Base-by-base conservation (phyloP, 2,329 filamentous ascomycete genomes). In the Aspergillus clavatus region DNA sequence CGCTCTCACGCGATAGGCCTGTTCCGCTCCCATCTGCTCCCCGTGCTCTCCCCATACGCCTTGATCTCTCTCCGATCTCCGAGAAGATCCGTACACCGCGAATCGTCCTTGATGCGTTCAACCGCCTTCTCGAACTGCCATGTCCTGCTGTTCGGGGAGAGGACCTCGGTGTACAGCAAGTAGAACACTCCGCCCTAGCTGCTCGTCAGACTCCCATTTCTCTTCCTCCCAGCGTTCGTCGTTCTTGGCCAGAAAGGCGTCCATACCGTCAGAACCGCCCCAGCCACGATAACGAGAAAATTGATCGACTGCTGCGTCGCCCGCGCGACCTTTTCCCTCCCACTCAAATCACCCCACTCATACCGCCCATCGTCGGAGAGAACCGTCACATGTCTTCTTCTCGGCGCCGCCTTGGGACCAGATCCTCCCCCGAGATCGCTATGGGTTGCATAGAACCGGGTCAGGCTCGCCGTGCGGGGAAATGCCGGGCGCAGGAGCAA, bases 291-390 rank as follows among this genome's bases (percentile, higher is more conserved):
- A 51, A 96, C 69, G 54, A 84, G 77, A 54, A 95, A 82, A 68
- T 97, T 96, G 73, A 95, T 85, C 12, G 84, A 86, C 68, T 96
- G 91, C 68, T 96, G 90, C 0, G 88, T 91, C 7, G 89, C 87
- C 29, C 91, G 80, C 19, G 85, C 86, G 2, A 83, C 82, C 67
- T 95, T 96, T 65, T 96, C 91, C 38, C 73, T 73, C 0, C 71
- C 73, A 1, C 84, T 89, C 2, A 97, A 78, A 43, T 93, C 77
- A 3, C 74, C 77, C 91, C 91, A 97, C 3, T 82, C 81, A 1
- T 95, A 82, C 52, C 79, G 77, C 6, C 91, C 91, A 60, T 89
- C 86, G 57, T 96, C 91, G 57, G 89, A 93, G 59, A 90, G 83
- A 0, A 91, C 80, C 0, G 89, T 95, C 21, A 96, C 82, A 29